A percentile compares a stretch with the other conserved stretches of the same genome.
Conservation (phyloP, 768 basidiomycete genomes). For the Filobasidium floriforme region DNA sequence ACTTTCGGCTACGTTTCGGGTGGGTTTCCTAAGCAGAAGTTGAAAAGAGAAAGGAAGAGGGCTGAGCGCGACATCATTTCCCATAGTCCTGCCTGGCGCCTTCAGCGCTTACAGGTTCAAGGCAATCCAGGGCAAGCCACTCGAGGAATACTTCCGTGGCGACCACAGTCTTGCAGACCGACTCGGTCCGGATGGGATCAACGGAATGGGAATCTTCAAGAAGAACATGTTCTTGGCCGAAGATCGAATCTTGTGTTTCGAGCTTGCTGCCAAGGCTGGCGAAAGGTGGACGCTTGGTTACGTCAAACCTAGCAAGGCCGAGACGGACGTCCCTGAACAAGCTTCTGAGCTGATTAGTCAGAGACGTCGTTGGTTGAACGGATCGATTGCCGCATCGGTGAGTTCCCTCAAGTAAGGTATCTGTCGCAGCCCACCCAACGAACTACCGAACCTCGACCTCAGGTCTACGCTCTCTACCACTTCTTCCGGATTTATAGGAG, state of each 20-base stretch:
- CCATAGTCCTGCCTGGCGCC: conserved; percentile 91
- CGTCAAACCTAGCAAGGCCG: conserved; percentile 91
- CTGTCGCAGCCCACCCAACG: too few relatives aligned
- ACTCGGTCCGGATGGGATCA: conserved; percentile 83
- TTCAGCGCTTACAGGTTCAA: conserved; percentile 94
- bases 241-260: conserved; percentile 95
- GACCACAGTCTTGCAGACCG: conserved; percentile 73
- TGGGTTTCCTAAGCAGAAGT: too few relatives aligned
- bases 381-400: conserved; percentile 86
- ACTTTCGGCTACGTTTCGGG: conserved; percentile 54
- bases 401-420: conserved; percentile 44
- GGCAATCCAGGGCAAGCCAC: conserved; percentile 78
- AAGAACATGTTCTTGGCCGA: conserved; percentile 80
- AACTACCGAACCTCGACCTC: too few relatives aligned
- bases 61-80: too few relatives aligned
- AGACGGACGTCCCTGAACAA: conserved; percentile 81
- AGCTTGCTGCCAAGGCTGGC: conserved; percentile 81
- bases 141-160: conserved; percentile 51
- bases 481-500: conserved; percentile 84
- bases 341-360: conserved; percentile 89
- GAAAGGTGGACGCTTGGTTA: conserved; percentile 84
- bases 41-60: too few relatives aligned
- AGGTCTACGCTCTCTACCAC: conserved; percentile 75
- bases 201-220: conserved; percentile 95
- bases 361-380: conserved; percentile 92